Percentiles rank a stretch among this genome's conserved stretches.
Conservation (phyloP, 148 eudicot genomes). For the Chenopodium suecicum region DNA sequence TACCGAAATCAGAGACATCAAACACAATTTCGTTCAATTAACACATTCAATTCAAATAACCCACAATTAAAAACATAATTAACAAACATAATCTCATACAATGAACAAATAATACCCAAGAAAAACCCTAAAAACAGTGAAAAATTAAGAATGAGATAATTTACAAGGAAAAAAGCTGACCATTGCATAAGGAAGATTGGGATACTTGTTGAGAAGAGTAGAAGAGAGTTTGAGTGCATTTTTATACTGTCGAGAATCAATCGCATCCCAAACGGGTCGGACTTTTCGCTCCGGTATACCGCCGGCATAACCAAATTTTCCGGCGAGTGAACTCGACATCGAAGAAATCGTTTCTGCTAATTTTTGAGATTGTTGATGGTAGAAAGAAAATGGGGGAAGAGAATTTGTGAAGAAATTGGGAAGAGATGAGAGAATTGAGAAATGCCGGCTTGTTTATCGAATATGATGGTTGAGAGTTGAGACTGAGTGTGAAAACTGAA, state of each 20-base stretch:
- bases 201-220: slow-evolving; percentile 65
- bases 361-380: background rate
- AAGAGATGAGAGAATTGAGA: background rate
- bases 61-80: background rate
- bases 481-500: too few species aligned
- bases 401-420: too few species aligned
- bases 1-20: background rate
- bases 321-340: slow-evolving; percentile 42
- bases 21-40: background rate
- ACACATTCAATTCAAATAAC: background rate
- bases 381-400: background rate
- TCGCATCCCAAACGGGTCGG: slow-evolving; percentile 93
- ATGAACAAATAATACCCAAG: background rate
- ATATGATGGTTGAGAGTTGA: background rate
- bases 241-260: slow-evolving; percentile 89
- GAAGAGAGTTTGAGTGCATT: slow-evolving; percentile 73
- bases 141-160: too few species aligned
- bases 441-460: background rate
- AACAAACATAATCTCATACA: background rate
- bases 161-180: slow-evolving; percentile 34
- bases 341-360: background rate
- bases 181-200: slow-evolving; percentile 73
- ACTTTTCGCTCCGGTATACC: slow-evolving; percentile 93
- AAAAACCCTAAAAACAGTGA: background rate
- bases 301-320: slow-evolving; percentile 77